These are phyloP conservation scores for Cutaneotrichosporon arboriforme DNA, from an alignment of 1,284 basidiomycete species.

Conservation along the genomic window DNA sequence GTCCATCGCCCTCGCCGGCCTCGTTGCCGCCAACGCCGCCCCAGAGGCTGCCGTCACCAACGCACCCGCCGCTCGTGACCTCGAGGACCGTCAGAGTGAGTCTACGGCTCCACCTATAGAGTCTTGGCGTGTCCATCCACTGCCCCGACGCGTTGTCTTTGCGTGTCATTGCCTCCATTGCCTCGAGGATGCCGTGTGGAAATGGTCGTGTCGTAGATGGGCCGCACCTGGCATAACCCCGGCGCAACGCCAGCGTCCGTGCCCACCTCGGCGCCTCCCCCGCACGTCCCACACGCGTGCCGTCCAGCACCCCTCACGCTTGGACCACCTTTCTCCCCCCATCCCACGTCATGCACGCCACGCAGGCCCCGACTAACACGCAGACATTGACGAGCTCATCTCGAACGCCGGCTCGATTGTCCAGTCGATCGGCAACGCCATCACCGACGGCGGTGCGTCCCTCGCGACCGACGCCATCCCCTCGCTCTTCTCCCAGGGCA, in stretches of 20 bases:
- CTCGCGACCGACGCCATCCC: slow-evolving; percentile 2
- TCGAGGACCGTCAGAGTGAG: slow-evolving; percentile 17
- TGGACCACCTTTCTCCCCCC: not conserved
- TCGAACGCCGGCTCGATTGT: not conserved
- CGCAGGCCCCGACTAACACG: not conserved
- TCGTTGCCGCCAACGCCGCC: slow-evolving; percentile 12
- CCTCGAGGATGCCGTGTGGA: too few relatives aligned
- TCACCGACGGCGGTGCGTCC: slow-evolving; percentile 1
- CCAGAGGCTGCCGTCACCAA: slow-evolving; percentile 8
- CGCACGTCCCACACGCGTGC: too few relatives aligned
- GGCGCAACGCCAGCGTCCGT: not conserved
- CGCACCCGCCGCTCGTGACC: slow-evolving; percentile 10
- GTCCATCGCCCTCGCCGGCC: slow-evolving; percentile 16
- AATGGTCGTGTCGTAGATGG: too few relatives aligned
- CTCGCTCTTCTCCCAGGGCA: slow-evolving; percentile 3
- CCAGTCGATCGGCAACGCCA: not conserved
- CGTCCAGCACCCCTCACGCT: too few relatives aligned
- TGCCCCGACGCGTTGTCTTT: too few relatives aligned
- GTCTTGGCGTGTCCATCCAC: not conserved
- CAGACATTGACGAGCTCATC: slow-evolving; percentile 12
- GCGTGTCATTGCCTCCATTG: too few relatives aligned
- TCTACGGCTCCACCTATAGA: not conserved
- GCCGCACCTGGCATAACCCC: not conserved
- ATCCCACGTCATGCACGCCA: not conserved
- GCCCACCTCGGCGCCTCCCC: too few relatives aligned